These are phyloP conservation scores for Eucalyptus victrix DNA, from an alignment of 345 rosid species.

Conservation along the genomic window DNA sequence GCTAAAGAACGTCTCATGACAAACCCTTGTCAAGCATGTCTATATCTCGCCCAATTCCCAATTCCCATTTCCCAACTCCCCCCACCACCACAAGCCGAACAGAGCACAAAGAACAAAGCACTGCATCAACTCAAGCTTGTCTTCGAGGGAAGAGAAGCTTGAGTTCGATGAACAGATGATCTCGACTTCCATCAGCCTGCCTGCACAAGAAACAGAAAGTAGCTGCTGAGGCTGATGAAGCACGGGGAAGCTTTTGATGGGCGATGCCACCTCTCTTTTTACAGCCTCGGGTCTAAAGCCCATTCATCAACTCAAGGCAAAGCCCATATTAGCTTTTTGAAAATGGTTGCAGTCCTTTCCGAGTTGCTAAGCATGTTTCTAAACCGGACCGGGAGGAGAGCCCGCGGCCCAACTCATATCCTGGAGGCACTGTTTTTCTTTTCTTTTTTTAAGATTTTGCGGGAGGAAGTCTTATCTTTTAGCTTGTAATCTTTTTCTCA, in stretches of 20 bases:
- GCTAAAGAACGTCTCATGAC: background rate
- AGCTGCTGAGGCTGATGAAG: background rate
- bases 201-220: background rate
- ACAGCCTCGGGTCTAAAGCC: background rate
- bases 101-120: background rate
- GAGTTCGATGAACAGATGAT: background rate
- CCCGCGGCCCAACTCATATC: background rate
- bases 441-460: background rate
- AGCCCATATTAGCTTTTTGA: background rate
- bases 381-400: background rate
- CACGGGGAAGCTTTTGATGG: background rate
- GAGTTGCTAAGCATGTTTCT: background rate
- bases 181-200: background rate
- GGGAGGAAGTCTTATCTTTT: background rate
- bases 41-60: background rate
- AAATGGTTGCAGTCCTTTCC: background rate
- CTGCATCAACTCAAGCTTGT: background rate
- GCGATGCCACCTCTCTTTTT: background rate
- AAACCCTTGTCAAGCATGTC: background rate
- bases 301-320: background rate
- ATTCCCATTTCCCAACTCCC: too few relatives aligned
- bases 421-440: background rate
- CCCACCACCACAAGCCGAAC: background rate
- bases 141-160: background rate
- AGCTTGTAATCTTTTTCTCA: background rate